Evolutionary conservation across 176 grass and related monocot genomes (phyloP).

Genomic region (Carex cristatella): DNA sequence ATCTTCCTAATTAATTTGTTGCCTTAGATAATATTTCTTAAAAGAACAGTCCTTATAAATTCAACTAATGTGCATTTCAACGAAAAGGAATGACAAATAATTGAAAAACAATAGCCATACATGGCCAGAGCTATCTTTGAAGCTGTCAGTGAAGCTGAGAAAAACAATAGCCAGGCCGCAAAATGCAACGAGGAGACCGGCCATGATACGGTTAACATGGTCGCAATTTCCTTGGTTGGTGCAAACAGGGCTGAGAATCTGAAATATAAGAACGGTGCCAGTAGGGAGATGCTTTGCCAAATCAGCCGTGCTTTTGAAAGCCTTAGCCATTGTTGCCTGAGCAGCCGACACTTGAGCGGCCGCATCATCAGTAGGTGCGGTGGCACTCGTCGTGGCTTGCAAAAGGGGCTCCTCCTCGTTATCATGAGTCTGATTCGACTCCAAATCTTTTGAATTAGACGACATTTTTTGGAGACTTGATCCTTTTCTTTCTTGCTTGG

Average conservation of each 20-base stretch:
- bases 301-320: slow-evolving; percentile 51
- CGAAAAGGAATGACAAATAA: background rate
- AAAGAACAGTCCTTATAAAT: background rate
- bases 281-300: slow-evolving; percentile 86
- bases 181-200: slow-evolving; percentile 40
- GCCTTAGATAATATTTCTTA: background rate
- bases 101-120: slow-evolving; percentile 14
- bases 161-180: slow-evolving; percentile 44
- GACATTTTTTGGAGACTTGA: slow-evolving; percentile 3
- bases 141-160: slow-evolving; percentile 84
- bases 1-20: background rate
- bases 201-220: slow-evolving; percentile 36
- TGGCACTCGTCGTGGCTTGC: background rate
- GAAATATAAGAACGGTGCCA: slow-evolving; percentile 70
- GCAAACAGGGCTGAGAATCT: slow-evolving; percentile 65
- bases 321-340: slow-evolving; percentile 24
- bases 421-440: background rate
- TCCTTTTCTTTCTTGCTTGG: background rate
- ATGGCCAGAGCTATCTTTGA: slow-evolving; percentile 38
- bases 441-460: slow-evolving; percentile 8
- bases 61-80: background rate
- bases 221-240: slow-evolving; percentile 49
- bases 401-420: background rate
- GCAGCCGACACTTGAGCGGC: background rate
- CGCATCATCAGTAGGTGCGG: background rate